These are phyloP conservation scores for Starmerella vaccinii DNA, from an alignment of 805 yeast genomes.

Conservation along the genomic window DNA sequence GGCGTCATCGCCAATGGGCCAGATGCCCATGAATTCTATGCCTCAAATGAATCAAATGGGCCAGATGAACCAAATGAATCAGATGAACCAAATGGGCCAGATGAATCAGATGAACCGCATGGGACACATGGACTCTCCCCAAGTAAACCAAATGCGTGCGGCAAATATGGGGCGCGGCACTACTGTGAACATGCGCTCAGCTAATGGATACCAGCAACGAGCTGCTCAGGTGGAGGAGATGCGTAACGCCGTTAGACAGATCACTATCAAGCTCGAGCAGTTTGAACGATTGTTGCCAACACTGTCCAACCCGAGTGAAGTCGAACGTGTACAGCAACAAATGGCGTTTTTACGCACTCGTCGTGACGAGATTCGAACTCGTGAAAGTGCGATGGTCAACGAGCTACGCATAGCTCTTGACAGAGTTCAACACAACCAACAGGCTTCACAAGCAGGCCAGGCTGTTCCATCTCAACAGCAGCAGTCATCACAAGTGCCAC, in stretches of 20 bases:
- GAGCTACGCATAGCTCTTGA: constrained; percentile 14
- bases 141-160: constrained; percentile 3
- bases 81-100: background rate
- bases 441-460: background rate
- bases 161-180: background rate
- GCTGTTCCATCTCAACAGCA: background rate
- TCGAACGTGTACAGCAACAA: constrained; percentile 18
- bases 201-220: constrained; percentile 24
- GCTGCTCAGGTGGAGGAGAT: constrained; percentile 23
- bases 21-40: background rate
- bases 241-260: constrained; percentile 12
- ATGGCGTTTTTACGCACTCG: constrained; percentile 14
- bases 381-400: constrained; percentile 21
- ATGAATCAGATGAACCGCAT: background rate
- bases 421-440: constrained; percentile 15
- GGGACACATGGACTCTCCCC: constrained; percentile 1
- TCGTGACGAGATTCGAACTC: constrained; percentile 20
- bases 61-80: background rate
- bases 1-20: background rate
- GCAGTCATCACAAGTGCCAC: background rate
- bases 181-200: constrained; percentile 19
- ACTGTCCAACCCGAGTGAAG: constrained; percentile 14
- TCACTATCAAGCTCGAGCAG: constrained; percentile 18
- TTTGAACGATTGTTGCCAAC: constrained; percentile 13
- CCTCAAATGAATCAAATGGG: background rate